Evolutionary conservation across 495 filamentous ascomycete genomes (phyloP), one percentile per base, ranked within the genome.

Genomic region (Penicillium cataractarum): DNA sequence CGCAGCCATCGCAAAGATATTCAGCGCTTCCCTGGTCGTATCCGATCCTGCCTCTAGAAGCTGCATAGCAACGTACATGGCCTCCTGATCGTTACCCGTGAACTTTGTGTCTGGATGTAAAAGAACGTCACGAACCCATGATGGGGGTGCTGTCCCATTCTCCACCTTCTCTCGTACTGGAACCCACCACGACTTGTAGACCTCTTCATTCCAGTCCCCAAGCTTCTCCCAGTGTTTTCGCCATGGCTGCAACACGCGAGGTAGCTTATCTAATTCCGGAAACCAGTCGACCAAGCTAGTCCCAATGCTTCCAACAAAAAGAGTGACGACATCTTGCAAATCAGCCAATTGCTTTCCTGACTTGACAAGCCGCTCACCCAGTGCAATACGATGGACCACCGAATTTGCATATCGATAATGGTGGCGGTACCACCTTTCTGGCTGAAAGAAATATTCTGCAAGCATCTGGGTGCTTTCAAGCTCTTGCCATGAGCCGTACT

Each of bases 31-130:
- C 8, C 77, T 70, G 3, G 78, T 77, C 17, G 72, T 83, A 59
- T 83, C 82, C 37, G 69, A 72, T 0, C 82, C 82, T 3, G 82
- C 82, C 58, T 70, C 76, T 12, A 83, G 65, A 7, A 82, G 54
- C 24, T 67, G 65, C 59, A 74, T 71, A 1, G 73, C 68, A 10
- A 81, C 65, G 55, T 79, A 82, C 78, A 82, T 82, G n/a, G 72
- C 71, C 55, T 82, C 74, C 21, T 77, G 71, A 10, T 80, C 76
- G 32, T 70, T 57, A 4, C 77, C 77, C 1, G 65, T 65, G 62
- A 72, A 80, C 58, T 72, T 75, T 1, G 67, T 74, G 26, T 76
- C 76, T 17, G 63, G 55, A 19, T 75, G 60, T 12, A 79, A 44
- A n/a, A 80, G 67, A 3, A 71, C 65, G 58, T 82, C 75, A 7